Conservation (phyloP, 2,329 filamentous ascomycete species). For the Bipolaris bicolor region DNA sequence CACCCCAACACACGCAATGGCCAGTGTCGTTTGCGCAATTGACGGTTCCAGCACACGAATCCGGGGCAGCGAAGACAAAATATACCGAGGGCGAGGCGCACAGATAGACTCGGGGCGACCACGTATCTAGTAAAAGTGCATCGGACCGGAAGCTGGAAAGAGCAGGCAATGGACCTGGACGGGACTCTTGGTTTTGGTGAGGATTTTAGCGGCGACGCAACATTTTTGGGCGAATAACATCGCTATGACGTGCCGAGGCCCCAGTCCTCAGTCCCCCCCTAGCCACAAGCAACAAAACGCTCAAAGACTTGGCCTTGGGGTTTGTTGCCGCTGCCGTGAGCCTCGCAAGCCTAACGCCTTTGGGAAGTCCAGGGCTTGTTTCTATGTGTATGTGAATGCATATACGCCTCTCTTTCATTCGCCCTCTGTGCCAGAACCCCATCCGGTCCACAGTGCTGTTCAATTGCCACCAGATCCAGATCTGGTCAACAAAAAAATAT, state of each 20-base stretch:
- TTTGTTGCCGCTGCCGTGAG: background rate
- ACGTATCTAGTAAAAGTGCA: slow-evolving; percentile 24
- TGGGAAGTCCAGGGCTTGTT: background rate
- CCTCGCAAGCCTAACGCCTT: slow-evolving; percentile 28
- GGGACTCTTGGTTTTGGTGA: slow-evolving; percentile 21
- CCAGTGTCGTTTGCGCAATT: background rate
- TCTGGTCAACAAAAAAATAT: background rate
- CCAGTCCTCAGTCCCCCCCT: slow-evolving; percentile 12
- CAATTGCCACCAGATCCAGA: background rate
- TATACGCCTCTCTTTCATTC: background rate
- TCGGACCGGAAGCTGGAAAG: slow-evolving; percentile 31
- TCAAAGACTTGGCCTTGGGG: background rate
- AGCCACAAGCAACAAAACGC: background rate
- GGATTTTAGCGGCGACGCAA: slow-evolving; percentile 20
- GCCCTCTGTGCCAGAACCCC: background rate
- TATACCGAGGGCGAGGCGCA: slow-evolving; percentile 13
- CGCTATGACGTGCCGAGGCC: slow-evolving; percentile 29
- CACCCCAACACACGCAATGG: slow-evolving; percentile 17
- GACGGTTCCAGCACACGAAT: slow-evolving; percentile 6
- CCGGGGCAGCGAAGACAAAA: slow-evolving; percentile 11
- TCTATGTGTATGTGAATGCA: no score
- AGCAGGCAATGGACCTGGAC: slow-evolving; percentile 27
- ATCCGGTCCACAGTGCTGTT: background rate
- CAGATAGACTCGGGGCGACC: slow-evolving; percentile 20
- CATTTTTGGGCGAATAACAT: slow-evolving; percentile 25